phyloP scores from a whole-genome alignment of 495 filamentous ascomycete species.

The Paragyromitra xinjiangensis region DNA sequence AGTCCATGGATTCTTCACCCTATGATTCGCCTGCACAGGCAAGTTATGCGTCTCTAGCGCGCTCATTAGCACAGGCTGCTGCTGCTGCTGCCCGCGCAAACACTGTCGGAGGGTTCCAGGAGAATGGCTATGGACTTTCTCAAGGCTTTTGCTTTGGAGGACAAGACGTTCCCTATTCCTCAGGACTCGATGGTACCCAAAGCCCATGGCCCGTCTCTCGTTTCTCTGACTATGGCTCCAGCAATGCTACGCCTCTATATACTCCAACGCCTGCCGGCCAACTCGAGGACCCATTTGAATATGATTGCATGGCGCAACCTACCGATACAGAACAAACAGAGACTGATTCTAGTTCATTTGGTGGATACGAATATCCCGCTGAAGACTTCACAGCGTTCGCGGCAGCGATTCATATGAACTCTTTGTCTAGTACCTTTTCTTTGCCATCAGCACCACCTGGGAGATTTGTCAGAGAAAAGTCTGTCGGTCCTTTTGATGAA shows the following conservation, averaged over 20 bases:
- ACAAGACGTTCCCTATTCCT: conserved; percentile 26
- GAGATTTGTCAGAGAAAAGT: conserved; percentile 46
- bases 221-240: conserved; percentile 57
- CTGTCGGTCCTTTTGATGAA: conserved; percentile 36
- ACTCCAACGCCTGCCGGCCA: conserved; percentile 55
- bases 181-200: conserved; percentile 45
- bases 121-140: conserved; percentile 36
- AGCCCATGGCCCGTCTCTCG: conserved; percentile 56
- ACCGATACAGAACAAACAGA: neutral
- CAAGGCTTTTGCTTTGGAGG: conserved; percentile 36
- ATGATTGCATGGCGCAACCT: conserved; percentile 43
- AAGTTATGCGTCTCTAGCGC: conserved; percentile 52
- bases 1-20: conserved; percentile 48
- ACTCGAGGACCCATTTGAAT: conserved; percentile 57
- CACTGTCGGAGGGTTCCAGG: conserved; percentile 46
- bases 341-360: conserved; percentile 9
- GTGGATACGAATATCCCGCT: conserved; percentile 39
- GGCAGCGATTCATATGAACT: conserved; percentile 53
- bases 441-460: conserved; percentile 50
- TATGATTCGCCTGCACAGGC: conserved; percentile 53
- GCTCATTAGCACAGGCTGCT: conserved; percentile 46
- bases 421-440: conserved; percentile 51
- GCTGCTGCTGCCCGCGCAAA: conserved; percentile 51
- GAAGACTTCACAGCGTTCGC: conserved; percentile 54
- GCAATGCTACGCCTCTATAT: conserved; percentile 54